These are phyloP conservation scores for Sphagnum fallax DNA, from an alignment of 228 moss, liverwort and hornwort species.

Conservation along the genomic window DNA sequence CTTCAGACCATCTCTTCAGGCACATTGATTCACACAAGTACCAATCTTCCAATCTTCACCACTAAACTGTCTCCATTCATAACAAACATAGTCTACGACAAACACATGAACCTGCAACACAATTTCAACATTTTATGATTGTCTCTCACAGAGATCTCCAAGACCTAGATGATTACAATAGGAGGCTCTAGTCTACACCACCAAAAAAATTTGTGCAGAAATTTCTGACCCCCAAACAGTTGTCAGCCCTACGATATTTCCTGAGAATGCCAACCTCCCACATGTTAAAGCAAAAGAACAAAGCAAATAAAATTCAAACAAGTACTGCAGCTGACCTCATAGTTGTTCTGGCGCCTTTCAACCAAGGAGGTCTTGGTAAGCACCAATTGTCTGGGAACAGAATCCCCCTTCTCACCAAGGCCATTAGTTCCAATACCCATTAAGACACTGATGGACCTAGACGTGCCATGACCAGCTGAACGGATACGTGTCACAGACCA, in stretches of 20 bases:
- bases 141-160: no score
- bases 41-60: conserved; percentile 1
- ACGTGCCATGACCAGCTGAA: conserved; percentile 89
- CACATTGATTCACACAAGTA: conserved; percentile 7
- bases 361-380: conserved; percentile 90
- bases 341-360: conserved; percentile 93
- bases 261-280: no score
- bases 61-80: not conserved
- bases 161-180: no score
- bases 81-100: not conserved
- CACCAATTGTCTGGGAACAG: conserved; percentile 75
- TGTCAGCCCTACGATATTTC: no score
- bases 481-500: conserved; percentile 96
- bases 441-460: conserved; percentile 42
- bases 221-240: no score
- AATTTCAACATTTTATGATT: not conserved
- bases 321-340: conserved; percentile 58
- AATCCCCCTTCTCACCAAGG: conserved; percentile 71
- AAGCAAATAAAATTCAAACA: no score
- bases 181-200: no score
- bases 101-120: not conserved
- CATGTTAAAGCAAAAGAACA: no score
- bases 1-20: conserved; percentile 4
- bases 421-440: conserved; percentile 44
- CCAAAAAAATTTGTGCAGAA: no score